These are phyloP conservation scores for Alternaria postmessia DNA, from an alignment of 2,329 filamentous ascomycete species.

Conservation along the genomic window DNA sequence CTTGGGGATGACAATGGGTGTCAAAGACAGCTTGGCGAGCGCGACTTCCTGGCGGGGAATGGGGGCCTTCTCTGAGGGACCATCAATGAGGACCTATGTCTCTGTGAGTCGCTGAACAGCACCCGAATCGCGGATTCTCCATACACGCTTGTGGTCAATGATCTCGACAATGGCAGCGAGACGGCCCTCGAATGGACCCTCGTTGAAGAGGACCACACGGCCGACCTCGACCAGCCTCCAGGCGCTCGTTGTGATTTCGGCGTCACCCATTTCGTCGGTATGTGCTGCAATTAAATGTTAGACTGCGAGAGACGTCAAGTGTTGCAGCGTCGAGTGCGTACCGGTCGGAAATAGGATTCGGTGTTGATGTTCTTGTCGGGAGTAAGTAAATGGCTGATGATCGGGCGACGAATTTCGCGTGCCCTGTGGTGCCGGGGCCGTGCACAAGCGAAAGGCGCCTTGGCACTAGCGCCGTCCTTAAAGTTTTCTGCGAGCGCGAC, in stretches of 20 bases:
- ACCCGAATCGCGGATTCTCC: slow-evolving; percentile 56
- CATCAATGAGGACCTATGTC: slow-evolving; percentile 89
- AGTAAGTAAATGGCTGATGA: slow-evolving; percentile 30
- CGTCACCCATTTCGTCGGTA: slow-evolving; percentile 58
- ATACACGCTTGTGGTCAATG: slow-evolving; percentile 99
- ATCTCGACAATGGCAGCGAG: slow-evolving; percentile 97
- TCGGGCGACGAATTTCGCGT: slow-evolving; percentile 25
- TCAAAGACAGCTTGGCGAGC: slow-evolving; percentile 85
- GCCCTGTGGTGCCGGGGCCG: slow-evolving; percentile 10
- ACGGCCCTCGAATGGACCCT: slow-evolving; percentile 81
- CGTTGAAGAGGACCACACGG: slow-evolving; percentile 92
- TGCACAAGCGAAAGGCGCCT: slow-evolving; percentile 20
- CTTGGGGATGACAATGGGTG: slow-evolving; percentile 84
- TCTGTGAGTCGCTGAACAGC: slow-evolving; percentile 41
- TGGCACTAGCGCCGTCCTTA: slow-evolving; percentile 19
- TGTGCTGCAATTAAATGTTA: slow-evolving; percentile 44
- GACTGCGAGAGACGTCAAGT: slow-evolving; percentile 30
- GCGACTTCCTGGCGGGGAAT: slow-evolving; percentile 87
- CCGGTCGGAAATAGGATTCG: slow-evolving; percentile 51
- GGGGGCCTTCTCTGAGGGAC: slow-evolving; percentile 80
- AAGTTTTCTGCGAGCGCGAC: slow-evolving; percentile 26
- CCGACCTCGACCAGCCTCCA: slow-evolving; percentile 98
- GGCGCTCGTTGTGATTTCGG: slow-evolving; percentile 57
- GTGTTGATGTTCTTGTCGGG: slow-evolving; percentile 42
- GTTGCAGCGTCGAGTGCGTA: slow-evolving; percentile 43